Base-by-base conservation (phyloP, 345 rosid species). In the Eucalyptus pauciflora region DNA sequence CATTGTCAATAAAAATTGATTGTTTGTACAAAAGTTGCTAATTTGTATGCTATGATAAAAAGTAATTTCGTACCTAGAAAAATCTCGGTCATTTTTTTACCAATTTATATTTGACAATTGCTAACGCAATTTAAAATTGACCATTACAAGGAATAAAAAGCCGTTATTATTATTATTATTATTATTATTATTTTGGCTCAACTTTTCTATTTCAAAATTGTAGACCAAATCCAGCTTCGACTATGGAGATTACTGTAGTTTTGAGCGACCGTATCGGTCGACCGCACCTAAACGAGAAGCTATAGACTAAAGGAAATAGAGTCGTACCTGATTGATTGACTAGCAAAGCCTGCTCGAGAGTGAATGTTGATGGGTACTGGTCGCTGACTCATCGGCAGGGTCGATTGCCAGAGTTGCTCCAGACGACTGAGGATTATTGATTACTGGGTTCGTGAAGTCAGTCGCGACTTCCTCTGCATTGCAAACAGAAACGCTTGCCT, bases 331-430 rank as follows among this genome's bases (percentile, higher is more conserved):
- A 52, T 52, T 52, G 0, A 52, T 20, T 0, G 25, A 52, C 58
- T 0, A 52, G 58, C 58, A 52, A 52, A 10, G 25, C 4, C 10
- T 18, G 58, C 58, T 52, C 8, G 25, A 52, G 10, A 52, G 58
- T 18, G 58, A 52, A 52, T 52, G 58, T 52, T 7, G 58, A 52
- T 52, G 56, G 56, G 56, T 52, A 18, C 8, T 52, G 56, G 56
- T 18, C 24, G 4, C 10, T 3, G 2, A 52, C 24, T 52, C 24
- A 4, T 52, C 0, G 9, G 24, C 0, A 4, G 56, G 4, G 56
- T 52, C 4, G 0, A 52, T 52, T 52, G 56, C 24, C 56, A 0
- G 56, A 52, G 56, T 52, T 52, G 56, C 4, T 52, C 4, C 4
- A 52, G 56, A 52, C 25, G 10, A 52, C 58, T 0, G 25, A 52